Conservation (phyloP, 2,329 filamentous ascomycete genomes). For the Bimuria novae-zelandiae region DNA sequence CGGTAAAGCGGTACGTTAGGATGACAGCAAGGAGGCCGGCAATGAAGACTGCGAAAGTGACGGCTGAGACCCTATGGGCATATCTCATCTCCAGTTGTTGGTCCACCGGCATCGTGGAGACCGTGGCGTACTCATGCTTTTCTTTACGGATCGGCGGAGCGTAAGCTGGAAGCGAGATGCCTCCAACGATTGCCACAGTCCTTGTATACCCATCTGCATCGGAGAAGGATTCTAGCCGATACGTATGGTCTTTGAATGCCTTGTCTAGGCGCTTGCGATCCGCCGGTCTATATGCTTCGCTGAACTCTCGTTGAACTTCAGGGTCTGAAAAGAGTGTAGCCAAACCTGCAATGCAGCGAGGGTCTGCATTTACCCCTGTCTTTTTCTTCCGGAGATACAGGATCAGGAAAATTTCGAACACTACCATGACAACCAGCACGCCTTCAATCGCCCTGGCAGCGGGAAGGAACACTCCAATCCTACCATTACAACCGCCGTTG, state of each 20-base stretch:
- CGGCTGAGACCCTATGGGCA: neutral
- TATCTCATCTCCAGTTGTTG: neutral
- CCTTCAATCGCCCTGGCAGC: slow-evolving; percentile 8
- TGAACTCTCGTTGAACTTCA: slow-evolving; percentile 6
- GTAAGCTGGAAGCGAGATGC: neutral
- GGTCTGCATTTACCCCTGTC: neutral
- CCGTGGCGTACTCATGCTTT: neutral
- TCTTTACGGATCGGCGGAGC: neutral
- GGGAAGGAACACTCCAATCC: slow-evolving; percentile 3
- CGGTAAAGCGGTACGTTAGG: slow-evolving; percentile 4
- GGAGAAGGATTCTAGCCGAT: neutral
- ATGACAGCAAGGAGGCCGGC: slow-evolving; percentile 4
- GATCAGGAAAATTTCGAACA: neutral
- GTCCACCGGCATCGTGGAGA: neutral
- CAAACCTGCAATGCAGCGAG: slow-evolving; percentile 8
- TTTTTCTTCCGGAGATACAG: neutral
- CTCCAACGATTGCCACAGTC: neutral
- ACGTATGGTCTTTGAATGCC: slow-evolving; percentile 1
- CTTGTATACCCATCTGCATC: neutral
- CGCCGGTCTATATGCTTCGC: neutral
- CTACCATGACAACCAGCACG: neutral
- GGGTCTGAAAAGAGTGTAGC: neutral
- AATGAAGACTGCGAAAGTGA: neutral
- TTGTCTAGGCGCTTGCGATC: neutral
- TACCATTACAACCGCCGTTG: slow-evolving; percentile 3